Evolutionary conservation across 805 yeast genomes (phyloP).

Genomic region (Candida orba): DNA sequence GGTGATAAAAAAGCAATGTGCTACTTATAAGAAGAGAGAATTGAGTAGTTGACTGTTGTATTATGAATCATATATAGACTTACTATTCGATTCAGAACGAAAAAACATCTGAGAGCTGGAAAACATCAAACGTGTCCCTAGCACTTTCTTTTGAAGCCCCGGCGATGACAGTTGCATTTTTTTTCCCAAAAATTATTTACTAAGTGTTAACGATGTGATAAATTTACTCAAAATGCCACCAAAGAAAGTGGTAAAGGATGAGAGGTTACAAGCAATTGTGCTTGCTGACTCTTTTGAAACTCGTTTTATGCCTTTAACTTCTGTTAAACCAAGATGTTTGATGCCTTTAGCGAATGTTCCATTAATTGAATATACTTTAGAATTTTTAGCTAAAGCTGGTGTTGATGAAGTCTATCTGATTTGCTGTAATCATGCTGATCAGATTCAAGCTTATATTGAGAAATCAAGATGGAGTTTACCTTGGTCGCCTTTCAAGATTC

Average conservation of each 20-base stretch:
- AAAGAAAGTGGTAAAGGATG: constrained; percentile 52
- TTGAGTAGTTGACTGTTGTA: no score
- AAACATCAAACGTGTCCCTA: no score
- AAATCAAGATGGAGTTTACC: constrained; percentile 59
- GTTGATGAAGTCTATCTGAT: constrained; percentile 85
- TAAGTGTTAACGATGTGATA: no score
- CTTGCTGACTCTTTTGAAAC: constrained; percentile 91
- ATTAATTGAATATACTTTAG: constrained; percentile 87
- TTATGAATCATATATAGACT: no score
- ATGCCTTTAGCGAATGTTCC: constrained; percentile 92
- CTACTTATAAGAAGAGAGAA: no score
- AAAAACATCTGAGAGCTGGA: no score
- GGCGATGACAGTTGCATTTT: no score
- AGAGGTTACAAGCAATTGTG: constrained; percentile 87
- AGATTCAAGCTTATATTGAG: constrained; percentile 76
- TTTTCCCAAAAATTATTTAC: no score
- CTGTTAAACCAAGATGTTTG: constrained; percentile 81
- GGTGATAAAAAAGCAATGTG: no score
- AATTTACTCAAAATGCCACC: constrained; percentile 3
- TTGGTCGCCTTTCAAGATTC: constrained; percentile 74
- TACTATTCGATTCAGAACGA: no score
- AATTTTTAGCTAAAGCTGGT: constrained; percentile 84
- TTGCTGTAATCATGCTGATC: constrained; percentile 88
- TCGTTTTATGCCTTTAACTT: constrained; percentile 86
- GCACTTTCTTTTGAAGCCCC: no score